These are phyloP conservation scores for Fusarium avenaceum DNA, from an alignment of 2,329 filamentous ascomycete genomes.

Conservation along the genomic window DNA sequence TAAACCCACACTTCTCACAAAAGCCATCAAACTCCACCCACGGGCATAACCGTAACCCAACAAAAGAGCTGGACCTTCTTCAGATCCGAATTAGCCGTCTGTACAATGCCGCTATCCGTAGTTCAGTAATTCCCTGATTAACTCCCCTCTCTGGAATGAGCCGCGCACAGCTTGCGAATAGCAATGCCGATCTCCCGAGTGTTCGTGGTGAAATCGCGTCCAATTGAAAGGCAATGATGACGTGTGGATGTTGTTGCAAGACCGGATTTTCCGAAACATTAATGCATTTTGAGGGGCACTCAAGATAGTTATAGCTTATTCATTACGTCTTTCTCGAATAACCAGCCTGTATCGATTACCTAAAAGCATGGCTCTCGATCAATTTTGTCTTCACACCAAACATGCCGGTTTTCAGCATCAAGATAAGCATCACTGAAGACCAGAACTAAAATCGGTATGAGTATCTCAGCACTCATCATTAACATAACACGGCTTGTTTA, in stretches of 20 bases:
- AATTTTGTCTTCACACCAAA: not conserved
- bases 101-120: constrained; percentile 26
- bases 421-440: not conserved
- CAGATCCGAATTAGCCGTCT: constrained; percentile 29
- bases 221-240: constrained; percentile 29
- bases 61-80: not conserved
- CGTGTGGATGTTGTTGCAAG: constrained; percentile 20
- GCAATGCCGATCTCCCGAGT: constrained; percentile 38
- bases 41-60: constrained; percentile 6
- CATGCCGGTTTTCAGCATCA: not conserved
- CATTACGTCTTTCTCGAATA: not conserved
- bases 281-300: constrained; percentile 11
- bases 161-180: not conserved
- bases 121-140: constrained; percentile 24
- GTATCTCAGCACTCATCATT: not conserved
- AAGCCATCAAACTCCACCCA: constrained; percentile 17
- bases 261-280: constrained; percentile 10
- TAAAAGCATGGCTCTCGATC: not conserved
- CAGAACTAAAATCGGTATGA: not conserved
- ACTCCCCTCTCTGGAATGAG: constrained; percentile 1
- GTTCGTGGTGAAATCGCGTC: not conserved
- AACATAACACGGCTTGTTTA: constrained; percentile 1
- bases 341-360: not conserved
- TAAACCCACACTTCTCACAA: constrained; percentile 9
- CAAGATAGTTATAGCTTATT: not conserved